Base-by-base conservation (phyloP, 371 early-diverging fungal species). In the Encephalitozoon hellem region DNA sequence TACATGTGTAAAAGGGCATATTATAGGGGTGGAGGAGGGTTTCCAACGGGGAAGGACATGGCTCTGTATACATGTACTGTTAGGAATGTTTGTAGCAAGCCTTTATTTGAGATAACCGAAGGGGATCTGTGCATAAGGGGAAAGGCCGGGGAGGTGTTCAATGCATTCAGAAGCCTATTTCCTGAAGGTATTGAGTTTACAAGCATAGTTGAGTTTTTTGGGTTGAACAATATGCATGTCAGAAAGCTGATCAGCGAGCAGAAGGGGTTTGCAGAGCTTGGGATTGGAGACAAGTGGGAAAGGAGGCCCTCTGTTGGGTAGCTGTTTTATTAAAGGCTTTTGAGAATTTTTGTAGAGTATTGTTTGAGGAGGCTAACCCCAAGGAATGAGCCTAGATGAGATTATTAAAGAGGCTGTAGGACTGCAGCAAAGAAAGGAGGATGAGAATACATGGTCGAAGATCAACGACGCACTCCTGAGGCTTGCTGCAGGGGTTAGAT, bases 401-500 rank as follows among this genome's bases (percentile, higher is more conserved):
- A 38, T 59, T 12, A 21, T 63, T 28, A 70, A 59, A 71, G 77
- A 77, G 28, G 32, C 30, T 1, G 32, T 18, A 51, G 47, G 30
- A 12, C 65, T 75, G 8, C 26, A 25, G 1, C n/a, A 69, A 30
- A 23, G n/a, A 34, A 81, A 77, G 72, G 81, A 81, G 59, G 68
- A 77, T 65, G 81, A 81, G 69, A 53, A 49, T 9, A 77, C 77
- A 9, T 81, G 81, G 81, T 63, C 55, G 28, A 74, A 67, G 65
- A 69, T 77, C 9, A 65, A 75, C 39, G 55, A 9, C 9, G 34
- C 74, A 18, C 74, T 77, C 47, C 2, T 38, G 15, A 76, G 43
- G 21, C 38, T 77, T 38, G 38, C 11, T 5, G 34, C 26, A 21
- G 15, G 4, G 11, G 25, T 80, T 39, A 52, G 9, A 11, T 53